phyloP scores from a whole-genome alignment of 805 yeast species.

The Candida cerambycidarum region DNA sequence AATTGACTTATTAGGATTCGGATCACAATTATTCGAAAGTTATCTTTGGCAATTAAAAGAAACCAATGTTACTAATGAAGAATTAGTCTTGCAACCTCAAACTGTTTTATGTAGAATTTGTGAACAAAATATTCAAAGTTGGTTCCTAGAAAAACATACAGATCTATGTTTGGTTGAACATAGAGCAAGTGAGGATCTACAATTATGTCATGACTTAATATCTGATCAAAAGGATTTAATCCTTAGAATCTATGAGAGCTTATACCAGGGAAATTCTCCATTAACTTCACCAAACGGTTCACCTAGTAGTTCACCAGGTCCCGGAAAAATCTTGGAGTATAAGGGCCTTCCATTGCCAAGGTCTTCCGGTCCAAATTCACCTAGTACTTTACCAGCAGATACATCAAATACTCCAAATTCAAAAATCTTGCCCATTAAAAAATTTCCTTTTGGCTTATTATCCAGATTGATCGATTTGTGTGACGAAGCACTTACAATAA shows the following conservation, averaged over 20 bases:
- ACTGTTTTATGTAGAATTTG: conserved; percentile 87
- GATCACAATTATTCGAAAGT: conserved; percentile 77
- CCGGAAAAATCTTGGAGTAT: conserved; percentile 43
- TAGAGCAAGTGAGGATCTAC: conserved; percentile 73
- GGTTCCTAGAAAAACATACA: conserved; percentile 95
- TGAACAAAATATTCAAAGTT: conserved; percentile 85
- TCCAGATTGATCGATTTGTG: conserved; percentile 61
- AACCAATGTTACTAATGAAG: conserved; percentile 61
- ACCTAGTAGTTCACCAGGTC: conserved; percentile 13
- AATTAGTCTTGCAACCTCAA: conserved; percentile 73
- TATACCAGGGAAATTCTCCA: conserved; percentile 19
- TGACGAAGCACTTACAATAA: conserved; percentile 71
- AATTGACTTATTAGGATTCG: conserved; percentile 81
- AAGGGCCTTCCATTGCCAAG: conserved; percentile 56
- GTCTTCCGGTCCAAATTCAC: conserved; percentile 2
- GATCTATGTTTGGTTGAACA: conserved; percentile 86
- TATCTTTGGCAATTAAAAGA: conserved; percentile 68
- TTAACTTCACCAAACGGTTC: conserved; percentile 8
- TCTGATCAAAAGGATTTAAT: conserved; percentile 66
- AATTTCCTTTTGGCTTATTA: conserved; percentile 65
- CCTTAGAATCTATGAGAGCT: conserved; percentile 40
- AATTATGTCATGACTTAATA: conserved; percentile 70
- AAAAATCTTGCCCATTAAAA: conserved; percentile 18
- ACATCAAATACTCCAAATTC: conserved; percentile 12
- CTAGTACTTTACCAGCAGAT: conserved; percentile 6